These are phyloP conservation scores for Globisporangium cylindrosporum DNA, from an alignment of 352 stramenopile species.

Conservation along the genomic window DNA sequence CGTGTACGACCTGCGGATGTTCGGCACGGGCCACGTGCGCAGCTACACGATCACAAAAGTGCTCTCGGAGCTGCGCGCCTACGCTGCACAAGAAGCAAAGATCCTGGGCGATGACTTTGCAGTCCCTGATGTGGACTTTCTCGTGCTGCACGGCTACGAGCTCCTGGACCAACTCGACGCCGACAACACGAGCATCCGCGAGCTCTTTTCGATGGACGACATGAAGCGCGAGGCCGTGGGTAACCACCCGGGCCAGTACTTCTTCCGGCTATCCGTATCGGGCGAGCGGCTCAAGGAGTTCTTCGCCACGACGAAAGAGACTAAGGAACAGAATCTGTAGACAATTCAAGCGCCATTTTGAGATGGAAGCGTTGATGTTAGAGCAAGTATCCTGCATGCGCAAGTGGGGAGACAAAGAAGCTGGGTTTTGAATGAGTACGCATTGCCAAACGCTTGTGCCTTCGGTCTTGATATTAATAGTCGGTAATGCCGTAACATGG, in stretches of 20 bases:
- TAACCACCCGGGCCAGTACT: conserved; percentile 44
- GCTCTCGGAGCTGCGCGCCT: conserved; percentile 49
- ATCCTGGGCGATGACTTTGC: conserved; percentile 28
- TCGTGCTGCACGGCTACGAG: conserved; percentile 72
- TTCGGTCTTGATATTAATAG: conserved; percentile 5
- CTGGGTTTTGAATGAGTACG: background rate
- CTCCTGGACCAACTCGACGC: conserved; percentile 77
- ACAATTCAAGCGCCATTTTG: background rate
- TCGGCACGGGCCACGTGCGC: conserved; percentile 51
- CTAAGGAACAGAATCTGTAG: conserved; percentile 32
- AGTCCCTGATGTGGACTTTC: conserved; percentile 62
- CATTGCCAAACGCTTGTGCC: background rate
- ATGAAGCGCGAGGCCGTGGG: conserved; percentile 53
- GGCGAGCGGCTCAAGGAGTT: conserved; percentile 48
- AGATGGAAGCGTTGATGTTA: background rate
- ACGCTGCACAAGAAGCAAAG: conserved; percentile 26
- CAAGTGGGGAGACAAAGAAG: no score
- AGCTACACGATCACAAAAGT: conserved; percentile 66
- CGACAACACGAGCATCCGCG: conserved; percentile 58
- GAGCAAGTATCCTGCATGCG: background rate
- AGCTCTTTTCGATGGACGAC: conserved; percentile 84
- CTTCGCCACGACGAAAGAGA: conserved; percentile 46
- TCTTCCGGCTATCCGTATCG: conserved; percentile 51
- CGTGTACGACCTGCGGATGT: conserved; percentile 65
- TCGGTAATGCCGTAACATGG: background rate